Percentiles rank a stretch among this genome's conserved stretches.
These are phyloP conservation scores for Candida tammaniensis DNA, from an alignment of 805 yeast species.

Conservation along the genomic window DNA sequence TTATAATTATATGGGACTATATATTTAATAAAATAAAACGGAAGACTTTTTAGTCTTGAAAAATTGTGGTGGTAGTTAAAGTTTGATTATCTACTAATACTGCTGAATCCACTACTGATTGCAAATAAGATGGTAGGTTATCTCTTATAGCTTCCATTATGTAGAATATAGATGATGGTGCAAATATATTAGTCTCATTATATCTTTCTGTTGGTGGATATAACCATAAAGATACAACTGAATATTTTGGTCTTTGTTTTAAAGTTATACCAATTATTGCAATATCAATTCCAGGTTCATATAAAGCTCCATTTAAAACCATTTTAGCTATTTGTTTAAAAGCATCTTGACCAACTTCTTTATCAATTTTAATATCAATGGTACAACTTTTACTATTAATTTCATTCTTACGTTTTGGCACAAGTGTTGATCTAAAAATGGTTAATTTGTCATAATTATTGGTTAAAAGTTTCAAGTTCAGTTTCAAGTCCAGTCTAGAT, in stretches of 20 bases:
- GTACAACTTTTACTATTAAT: slow-evolving; percentile 15
- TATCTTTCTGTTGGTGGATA: slow-evolving; percentile 12
- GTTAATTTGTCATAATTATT: slow-evolving; percentile 10
- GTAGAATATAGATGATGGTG: slow-evolving; percentile 2
- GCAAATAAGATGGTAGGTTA: slow-evolving; percentile 1
- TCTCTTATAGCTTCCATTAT: slow-evolving; percentile 5
- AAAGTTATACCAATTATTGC: slow-evolving; percentile 15
- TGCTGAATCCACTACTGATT: slow-evolving; percentile 1
- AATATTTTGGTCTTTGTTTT: slow-evolving; percentile 11
- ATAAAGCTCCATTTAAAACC: slow-evolving; percentile 9
- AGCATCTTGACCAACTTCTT: slow-evolving; percentile 9
- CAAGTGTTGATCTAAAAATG: slow-evolving; percentile 15
- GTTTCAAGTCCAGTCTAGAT: slow-evolving; percentile 12
- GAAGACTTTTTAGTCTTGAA: too few species aligned
- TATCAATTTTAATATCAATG: slow-evolving; percentile 17
- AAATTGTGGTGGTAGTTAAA: slow-evolving; percentile 3
- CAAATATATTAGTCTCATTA: slow-evolving; percentile 6
- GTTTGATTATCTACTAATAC: slow-evolving; percentile 7
- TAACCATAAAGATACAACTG: slow-evolving; percentile 17
- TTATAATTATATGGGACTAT: too few species aligned
- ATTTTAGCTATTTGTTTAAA: slow-evolving; percentile 11
- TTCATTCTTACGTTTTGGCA: slow-evolving; percentile 14
- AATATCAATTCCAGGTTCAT: slow-evolving; percentile 7
- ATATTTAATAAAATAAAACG: too few species aligned
- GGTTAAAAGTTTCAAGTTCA: slow-evolving; percentile 1